phyloP scores from a whole-genome alignment of 345 rosid species.

The Alliaria petiolata region DNA sequence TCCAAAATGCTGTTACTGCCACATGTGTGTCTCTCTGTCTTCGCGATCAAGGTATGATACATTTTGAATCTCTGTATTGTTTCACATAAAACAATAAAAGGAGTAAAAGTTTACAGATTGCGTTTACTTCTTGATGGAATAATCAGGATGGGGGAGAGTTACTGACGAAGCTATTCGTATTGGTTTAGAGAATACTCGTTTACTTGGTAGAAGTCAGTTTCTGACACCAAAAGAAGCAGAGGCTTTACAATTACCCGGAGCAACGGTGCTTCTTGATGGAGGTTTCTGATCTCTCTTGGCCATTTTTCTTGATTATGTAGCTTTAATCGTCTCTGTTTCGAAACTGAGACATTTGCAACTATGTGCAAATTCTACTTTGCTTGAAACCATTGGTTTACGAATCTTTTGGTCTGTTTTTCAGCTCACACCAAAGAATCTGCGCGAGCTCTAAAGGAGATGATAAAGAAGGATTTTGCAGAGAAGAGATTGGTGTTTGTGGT shows the following conservation, averaged over 20 bases:
- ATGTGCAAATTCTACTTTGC: background rate
- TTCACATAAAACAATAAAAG: background rate
- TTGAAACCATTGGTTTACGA: background rate
- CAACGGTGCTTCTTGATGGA: conserved; percentile 81
- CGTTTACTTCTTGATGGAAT: conserved; percentile 10
- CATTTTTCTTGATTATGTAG: background rate
- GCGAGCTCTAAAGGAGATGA: conserved; percentile 60
- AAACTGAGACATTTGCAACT: background rate
- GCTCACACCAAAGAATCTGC: conserved; percentile 98
- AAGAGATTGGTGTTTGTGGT: conserved; percentile 56
- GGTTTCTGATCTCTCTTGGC: conserved; percentile 35
- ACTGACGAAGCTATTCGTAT: conserved; percentile 62
- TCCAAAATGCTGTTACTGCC: conserved; percentile 84
- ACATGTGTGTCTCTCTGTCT: conserved; percentile 69
- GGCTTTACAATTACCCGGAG: conserved; percentile 56
- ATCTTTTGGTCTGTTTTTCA: conserved; percentile 31
- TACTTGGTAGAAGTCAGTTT: conserved; percentile 89
- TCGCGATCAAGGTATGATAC: conserved; percentile 51
- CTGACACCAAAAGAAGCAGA: conserved; percentile 55
- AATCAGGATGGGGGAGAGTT: conserved; percentile 61
- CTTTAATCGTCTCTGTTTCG: background rate
- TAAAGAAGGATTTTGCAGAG: conserved; percentile 51
- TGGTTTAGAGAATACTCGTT: conserved; percentile 67
- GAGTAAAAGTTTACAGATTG: background rate
- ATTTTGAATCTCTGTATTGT: background rate